phyloP scores from a whole-genome alignment of 75 land plant genomes.

The Cunninghamia lanceolata region DNA sequence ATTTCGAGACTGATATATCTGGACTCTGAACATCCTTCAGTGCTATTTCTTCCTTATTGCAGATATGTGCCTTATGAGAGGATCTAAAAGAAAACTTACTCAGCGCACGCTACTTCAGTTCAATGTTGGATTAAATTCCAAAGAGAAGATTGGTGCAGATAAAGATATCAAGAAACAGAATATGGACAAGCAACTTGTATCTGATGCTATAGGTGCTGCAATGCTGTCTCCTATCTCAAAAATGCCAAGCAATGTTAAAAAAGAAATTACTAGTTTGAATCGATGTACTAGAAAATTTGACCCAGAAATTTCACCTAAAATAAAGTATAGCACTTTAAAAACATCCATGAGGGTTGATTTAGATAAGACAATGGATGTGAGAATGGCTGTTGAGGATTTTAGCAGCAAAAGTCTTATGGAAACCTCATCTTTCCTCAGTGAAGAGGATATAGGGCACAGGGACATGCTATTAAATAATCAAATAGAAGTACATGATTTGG shows the following conservation, averaged over 20 bases:
- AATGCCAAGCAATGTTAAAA: background rate
- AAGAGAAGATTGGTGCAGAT: background rate
- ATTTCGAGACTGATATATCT: background rate
- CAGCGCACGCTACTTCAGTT: slow-evolving; percentile 53
- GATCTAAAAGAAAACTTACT: slow-evolving; percentile 46
- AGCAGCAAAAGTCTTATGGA: background rate
- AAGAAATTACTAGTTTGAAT: background rate
- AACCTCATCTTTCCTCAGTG: background rate
- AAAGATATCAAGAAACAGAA: background rate
- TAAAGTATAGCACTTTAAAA: background rate
- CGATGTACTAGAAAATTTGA: background rate
- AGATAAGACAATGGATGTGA: background rate
- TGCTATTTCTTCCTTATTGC: slow-evolving; percentile 6
- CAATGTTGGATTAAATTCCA: slow-evolving; percentile 18
- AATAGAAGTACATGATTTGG: background rate
- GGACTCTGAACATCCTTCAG: background rate
- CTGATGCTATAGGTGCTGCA: background rate
- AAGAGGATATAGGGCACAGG: background rate
- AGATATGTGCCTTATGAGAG: slow-evolving; percentile 53
- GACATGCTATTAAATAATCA: background rate
- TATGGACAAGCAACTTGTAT: background rate
- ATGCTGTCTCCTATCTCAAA: background rate
- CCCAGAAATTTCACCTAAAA: background rate
- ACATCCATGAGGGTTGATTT: background rate
- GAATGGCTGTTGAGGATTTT: background rate